Percentiles rank a stretch among this genome's conserved stretches.
Evolutionary conservation across 768 basidiomycete genomes (phyloP).

Genomic region (Calocybe gangraenosa): DNA sequence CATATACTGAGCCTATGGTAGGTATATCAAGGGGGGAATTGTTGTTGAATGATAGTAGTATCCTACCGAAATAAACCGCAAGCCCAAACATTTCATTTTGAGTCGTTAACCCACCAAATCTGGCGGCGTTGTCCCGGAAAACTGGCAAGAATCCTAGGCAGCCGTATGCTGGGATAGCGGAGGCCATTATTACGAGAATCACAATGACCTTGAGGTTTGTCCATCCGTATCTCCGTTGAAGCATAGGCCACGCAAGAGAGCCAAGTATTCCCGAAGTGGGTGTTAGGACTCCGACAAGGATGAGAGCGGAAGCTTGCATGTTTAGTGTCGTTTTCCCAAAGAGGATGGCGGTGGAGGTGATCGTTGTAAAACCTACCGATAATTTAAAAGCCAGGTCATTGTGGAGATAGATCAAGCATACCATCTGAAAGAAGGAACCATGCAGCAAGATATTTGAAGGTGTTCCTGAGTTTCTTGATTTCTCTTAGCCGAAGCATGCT

Average conservation of each 20-base stretch:
- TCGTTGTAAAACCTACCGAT: constrained; percentile 79
- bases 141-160: constrained; percentile 71
- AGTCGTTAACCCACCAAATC: constrained; percentile 74
- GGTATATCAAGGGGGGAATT: neutral
- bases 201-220: constrained; percentile 67
- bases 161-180: constrained; percentile 73
- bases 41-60: neutral
- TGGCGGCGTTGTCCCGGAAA: constrained; percentile 35
- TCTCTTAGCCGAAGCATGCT: constrained; percentile 72
- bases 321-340: constrained; percentile 87
- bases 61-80: constrained; percentile 76
- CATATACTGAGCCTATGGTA: constrained; percentile 61
- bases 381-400: neutral
- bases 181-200: constrained; percentile 61
- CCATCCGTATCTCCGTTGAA: constrained; percentile 65
- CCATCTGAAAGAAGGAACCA: constrained; percentile 96
- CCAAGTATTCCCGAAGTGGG: constrained; percentile 78
- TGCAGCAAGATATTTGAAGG: constrained; percentile 86
- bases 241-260: constrained; percentile 72
- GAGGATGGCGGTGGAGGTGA: constrained; percentile 87
- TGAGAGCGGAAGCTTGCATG: constrained; percentile 74
- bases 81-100: constrained; percentile 83
- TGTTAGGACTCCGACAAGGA: constrained; percentile 76
- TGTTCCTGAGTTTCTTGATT: constrained; percentile 70
- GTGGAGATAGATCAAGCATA: constrained; percentile 25